Percentiles rank a stretch among this genome's conserved stretches.
Evolutionary conservation across 176 grass and related monocot genomes (phyloP).

Genomic region (Paspalum notatum): DNA sequence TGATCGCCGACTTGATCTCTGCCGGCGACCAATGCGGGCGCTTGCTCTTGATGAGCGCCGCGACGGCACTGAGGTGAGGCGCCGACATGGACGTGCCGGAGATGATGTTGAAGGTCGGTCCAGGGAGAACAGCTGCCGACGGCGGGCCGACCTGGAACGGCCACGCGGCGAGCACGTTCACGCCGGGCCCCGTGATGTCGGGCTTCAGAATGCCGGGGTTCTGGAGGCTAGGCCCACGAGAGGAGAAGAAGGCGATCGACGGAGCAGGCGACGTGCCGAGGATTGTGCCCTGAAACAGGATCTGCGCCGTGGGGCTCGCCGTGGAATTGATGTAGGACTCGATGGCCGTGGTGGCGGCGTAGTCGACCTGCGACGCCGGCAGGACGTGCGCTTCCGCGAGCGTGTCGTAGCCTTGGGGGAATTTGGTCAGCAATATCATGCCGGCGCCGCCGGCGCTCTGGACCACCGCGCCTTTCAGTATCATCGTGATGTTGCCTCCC

Average conservation of each 20-base stretch:
- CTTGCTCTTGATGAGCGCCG: constrained; percentile 53
- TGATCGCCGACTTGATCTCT: constrained; percentile 68
- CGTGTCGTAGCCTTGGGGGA: constrained; percentile 36
- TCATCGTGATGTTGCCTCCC: neutral
- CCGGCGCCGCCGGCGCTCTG: constrained; percentile 43
- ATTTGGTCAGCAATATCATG: constrained; percentile 56
- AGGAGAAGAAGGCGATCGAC: constrained; percentile 55
- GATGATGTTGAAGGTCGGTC: constrained; percentile 40
- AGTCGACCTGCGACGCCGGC: constrained; percentile 49
- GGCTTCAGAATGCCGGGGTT: constrained; percentile 54
- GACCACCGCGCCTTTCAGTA: constrained; percentile 20
- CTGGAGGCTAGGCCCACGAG: constrained; percentile 39
- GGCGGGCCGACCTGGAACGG: constrained; percentile 44
- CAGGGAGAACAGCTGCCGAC: neutral
- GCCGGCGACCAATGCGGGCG: constrained; percentile 58
- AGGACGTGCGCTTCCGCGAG: constrained; percentile 48
- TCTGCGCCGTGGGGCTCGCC: neutral
- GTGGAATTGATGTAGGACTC: constrained; percentile 32
- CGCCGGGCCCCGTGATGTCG: constrained; percentile 54
- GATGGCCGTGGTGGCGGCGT: constrained; percentile 28
- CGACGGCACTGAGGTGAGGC: constrained; percentile 63
- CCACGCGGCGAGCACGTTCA: constrained; percentile 62
- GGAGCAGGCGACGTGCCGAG: constrained; percentile 54
- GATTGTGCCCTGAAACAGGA: constrained; percentile 44
- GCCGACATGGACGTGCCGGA: constrained; percentile 79